Percentiles rank a stretch among this genome's conserved stretches.
Evolutionary conservation across 768 basidiomycete genomes (phyloP).

Genomic region (Phlebiopsis flavidoalba): DNA sequence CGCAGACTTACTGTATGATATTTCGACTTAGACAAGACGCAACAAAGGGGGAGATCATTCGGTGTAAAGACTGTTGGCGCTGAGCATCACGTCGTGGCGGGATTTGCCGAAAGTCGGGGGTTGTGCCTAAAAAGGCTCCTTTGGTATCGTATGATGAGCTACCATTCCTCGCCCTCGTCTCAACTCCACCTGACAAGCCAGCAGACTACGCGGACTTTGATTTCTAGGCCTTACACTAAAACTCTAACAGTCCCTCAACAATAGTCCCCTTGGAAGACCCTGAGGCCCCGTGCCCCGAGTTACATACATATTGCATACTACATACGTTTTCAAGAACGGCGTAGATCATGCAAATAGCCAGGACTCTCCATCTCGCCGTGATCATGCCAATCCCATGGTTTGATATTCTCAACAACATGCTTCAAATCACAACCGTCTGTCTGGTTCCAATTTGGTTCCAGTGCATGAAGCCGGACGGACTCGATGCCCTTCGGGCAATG

Average conservation of each 20-base stretch:
- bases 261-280: too few species aligned
- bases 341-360: background rate
- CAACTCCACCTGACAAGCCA: background rate
- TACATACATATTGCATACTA: too few species aligned
- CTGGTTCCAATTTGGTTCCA: too few species aligned
- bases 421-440: background rate
- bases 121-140: background rate
- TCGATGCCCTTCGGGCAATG: too few species aligned
- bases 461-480: too few species aligned
- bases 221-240: too few species aligned
- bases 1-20: too few species aligned
- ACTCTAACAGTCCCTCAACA: too few species aligned
- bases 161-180: background rate
- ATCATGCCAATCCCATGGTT: background rate
- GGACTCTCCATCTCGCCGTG: background rate
- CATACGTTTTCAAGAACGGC: background rate
- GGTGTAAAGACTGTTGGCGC: background rate
- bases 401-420: background rate
- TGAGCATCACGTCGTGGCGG: background rate
- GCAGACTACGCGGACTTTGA: too few species aligned
- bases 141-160: background rate
- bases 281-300: too few species aligned
- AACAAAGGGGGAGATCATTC: too few species aligned
- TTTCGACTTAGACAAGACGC: too few species aligned
- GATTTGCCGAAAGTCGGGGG: background rate